Percentiles rank a stretch among this genome's conserved stretches.
These are phyloP conservation scores for Aureobasidium melanogenum DNA, from an alignment of 2,329 filamentous ascomycete genomes.

Conservation along the genomic window DNA sequence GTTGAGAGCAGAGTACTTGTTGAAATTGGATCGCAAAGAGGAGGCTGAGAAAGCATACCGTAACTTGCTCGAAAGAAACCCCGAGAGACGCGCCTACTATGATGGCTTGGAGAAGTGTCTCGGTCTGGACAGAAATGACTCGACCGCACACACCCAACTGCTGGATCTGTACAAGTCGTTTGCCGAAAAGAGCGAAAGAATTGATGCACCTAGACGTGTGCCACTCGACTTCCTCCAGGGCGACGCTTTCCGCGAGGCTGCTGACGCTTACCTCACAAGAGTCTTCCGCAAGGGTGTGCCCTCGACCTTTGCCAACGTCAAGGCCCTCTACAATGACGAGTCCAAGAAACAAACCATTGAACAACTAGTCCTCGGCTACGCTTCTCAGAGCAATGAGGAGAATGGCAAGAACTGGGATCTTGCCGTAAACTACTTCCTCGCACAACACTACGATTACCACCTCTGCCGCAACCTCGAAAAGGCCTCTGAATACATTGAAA, in stretches of 20 bases:
- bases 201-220: slow-evolving; percentile 76
- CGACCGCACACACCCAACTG: slow-evolving; percentile 58
- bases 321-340: slow-evolving; percentile 74
- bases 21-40: slow-evolving; percentile 64
- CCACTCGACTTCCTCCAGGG: slow-evolving; percentile 83
- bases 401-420: slow-evolving; percentile 56
- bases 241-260: slow-evolving; percentile 69
- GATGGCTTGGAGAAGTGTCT: slow-evolving; percentile 63
- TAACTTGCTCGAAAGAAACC: slow-evolving; percentile 73
- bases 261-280: slow-evolving; percentile 66
- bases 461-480: slow-evolving; percentile 75
- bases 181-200: slow-evolving; percentile 69
- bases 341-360: slow-evolving; percentile 71
- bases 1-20: slow-evolving; percentile 72
- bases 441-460: slow-evolving; percentile 93
- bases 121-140: slow-evolving; percentile 52
- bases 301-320: slow-evolving; percentile 93
- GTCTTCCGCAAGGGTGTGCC: slow-evolving; percentile 91
- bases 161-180: slow-evolving; percentile 75
- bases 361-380: slow-evolving; percentile 69
- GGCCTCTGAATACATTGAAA: slow-evolving; percentile 74
- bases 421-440: slow-evolving; percentile 83
- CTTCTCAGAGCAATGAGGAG: slow-evolving; percentile 44
- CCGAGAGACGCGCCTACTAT: slow-evolving; percentile 82
- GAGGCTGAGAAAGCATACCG: slow-evolving; percentile 79